A percentile compares a stretch with the other conserved stretches of the same genome.
Evolutionary conservation across 2,329 filamentous ascomycete species (phyloP).

Genomic region (Furcasterigmium sp.): DNA sequence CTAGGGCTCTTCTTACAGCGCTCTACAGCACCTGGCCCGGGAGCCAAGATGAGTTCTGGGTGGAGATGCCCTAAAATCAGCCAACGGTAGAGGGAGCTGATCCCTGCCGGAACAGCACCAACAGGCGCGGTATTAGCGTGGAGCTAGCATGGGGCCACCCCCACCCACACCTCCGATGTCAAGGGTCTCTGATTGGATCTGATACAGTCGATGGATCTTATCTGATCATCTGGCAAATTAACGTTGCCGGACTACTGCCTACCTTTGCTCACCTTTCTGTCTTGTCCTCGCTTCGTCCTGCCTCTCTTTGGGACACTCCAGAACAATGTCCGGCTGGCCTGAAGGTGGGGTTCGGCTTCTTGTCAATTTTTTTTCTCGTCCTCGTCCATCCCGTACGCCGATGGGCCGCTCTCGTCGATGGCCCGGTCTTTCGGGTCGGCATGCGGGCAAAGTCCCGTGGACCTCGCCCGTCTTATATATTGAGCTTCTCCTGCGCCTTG

Average conservation of each 20-base stretch:
- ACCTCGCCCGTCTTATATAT: no score
- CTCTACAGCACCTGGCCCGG: no score
- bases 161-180: slow-evolving; percentile 1
- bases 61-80: neutral
- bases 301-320: neutral
- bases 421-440: no score
- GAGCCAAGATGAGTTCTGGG: no score
- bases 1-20: no score
- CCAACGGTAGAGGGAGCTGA: no score
- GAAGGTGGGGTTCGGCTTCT: neutral
- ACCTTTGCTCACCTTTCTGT: neutral
- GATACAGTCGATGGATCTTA: slow-evolving; percentile 1
- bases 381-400: no score
- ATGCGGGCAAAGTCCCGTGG: no score
- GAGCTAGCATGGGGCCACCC: neutral
- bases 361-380: slow-evolving; percentile 1
- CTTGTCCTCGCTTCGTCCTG: neutral
- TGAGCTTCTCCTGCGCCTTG: no score
- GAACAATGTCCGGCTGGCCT: neutral
- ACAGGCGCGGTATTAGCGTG: no score
- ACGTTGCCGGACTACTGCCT: neutral
- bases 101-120: neutral
- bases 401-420: no score
- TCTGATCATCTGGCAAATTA: slow-evolving; percentile 5
- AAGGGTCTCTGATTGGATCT: neutral